Conservation (phyloP, 768 basidiomycete genomes). For the Kwoniella europaea region DNA sequence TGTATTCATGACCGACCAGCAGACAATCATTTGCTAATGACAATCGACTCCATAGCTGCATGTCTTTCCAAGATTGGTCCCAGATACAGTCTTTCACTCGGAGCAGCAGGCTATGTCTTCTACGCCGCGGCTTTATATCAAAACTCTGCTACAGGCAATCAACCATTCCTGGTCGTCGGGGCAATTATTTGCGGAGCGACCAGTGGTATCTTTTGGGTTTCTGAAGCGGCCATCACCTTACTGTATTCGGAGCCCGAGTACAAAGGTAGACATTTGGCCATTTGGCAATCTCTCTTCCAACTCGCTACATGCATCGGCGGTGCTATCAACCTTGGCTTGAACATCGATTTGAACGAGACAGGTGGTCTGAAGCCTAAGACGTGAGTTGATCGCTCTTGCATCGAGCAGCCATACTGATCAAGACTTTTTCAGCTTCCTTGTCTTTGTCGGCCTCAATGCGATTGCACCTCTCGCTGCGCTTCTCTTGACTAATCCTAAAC, state of each 20-base stretch:
- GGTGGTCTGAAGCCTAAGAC: constrained; percentile 25
- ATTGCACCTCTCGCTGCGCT: constrained; percentile 19
- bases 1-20: too few species aligned
- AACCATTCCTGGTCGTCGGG: constrained; percentile 20
- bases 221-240: constrained; percentile 20
- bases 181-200: constrained; percentile 25
- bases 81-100: constrained; percentile 12
- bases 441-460: constrained; percentile 21
- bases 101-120: constrained; percentile 24
- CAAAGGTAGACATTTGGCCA: constrained; percentile 17
- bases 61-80: constrained; percentile 11
- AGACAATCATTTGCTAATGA: not conserved
- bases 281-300: constrained; percentile 21
- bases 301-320: constrained; percentile 19
- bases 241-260: constrained; percentile 20
- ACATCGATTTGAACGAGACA: constrained; percentile 14
- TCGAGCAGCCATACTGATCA: not conserved
- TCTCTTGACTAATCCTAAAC: constrained; percentile 18
- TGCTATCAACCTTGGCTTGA: constrained; percentile 23
- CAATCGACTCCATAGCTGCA: not conserved
- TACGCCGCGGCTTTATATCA: constrained; percentile 24
- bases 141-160: constrained; percentile 19
- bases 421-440: constrained; percentile 12
- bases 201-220: constrained; percentile 25
- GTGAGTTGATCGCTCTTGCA: not conserved